These are phyloP conservation scores for Fusarium neocosmosporiellum DNA, from an alignment of 2,329 filamentous ascomycete genomes.

Conservation along the genomic window DNA sequence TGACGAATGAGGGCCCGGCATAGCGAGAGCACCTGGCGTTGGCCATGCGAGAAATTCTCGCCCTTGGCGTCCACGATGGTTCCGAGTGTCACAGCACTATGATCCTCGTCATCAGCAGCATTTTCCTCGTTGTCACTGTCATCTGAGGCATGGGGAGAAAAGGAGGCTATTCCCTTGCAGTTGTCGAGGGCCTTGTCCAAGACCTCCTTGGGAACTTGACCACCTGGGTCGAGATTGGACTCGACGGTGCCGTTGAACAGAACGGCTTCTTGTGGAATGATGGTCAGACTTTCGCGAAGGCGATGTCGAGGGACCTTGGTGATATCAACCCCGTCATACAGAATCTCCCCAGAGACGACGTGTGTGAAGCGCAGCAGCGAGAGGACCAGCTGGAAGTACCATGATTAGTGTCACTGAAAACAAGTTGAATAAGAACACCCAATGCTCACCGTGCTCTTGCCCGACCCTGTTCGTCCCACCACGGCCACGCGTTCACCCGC, in stretches of 20 bases:
- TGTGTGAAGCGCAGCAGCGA: constrained; percentile 67
- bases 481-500: constrained; percentile 83
- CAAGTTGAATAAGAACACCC: background rate
- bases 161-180: constrained; percentile 69
- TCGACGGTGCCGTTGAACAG: constrained; percentile 65
- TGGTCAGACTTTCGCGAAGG: constrained; percentile 65
- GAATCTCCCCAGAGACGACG: constrained; percentile 62
- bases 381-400: constrained; percentile 56
- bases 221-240: constrained; percentile 73
- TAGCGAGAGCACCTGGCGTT: constrained; percentile 68
- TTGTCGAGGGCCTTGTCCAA: constrained; percentile 70
- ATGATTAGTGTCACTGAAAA: constrained; percentile 11
- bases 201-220: constrained; percentile 62
- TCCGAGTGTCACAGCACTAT: constrained; percentile 49
- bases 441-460: constrained; percentile 78
- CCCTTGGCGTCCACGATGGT: constrained; percentile 64
- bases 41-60: constrained; percentile 68
- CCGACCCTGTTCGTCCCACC: constrained; percentile 83
- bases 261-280: constrained; percentile 70
- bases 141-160: constrained; percentile 54
- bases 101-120: constrained; percentile 21
- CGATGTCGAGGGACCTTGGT: constrained; percentile 61
- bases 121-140: constrained; percentile 42
- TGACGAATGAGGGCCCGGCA: constrained; percentile 66
- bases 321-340: constrained; percentile 68